Conservation (phyloP, 495 filamentous ascomycete genomes). For the Podospora sp. region DNA sequence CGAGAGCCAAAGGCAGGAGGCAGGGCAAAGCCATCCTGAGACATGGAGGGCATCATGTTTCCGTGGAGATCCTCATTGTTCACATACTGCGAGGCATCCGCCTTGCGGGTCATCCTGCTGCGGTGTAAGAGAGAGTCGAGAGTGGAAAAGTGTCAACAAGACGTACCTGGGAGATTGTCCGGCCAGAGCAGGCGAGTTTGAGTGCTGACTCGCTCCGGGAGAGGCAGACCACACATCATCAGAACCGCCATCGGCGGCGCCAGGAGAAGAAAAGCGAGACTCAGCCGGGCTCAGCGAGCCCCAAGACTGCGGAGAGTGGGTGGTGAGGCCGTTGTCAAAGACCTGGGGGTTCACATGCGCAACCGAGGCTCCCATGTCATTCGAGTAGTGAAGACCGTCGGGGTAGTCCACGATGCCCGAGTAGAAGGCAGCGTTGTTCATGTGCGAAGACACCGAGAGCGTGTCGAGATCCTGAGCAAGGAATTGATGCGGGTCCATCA, state of each 20-base stretch:
- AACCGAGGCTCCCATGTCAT: constrained; percentile 41
- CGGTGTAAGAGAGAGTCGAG: constrained; percentile 31
- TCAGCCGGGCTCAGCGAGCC: constrained; percentile 52
- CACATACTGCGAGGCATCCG: constrained; percentile 39
- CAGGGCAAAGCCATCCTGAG: constrained; percentile 48
- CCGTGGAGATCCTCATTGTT: constrained; percentile 47
- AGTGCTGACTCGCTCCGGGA: constrained; percentile 48
- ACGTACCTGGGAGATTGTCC: constrained; percentile 56
- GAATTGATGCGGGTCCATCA: constrained; percentile 50
- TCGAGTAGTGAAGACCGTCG: constrained; percentile 48
- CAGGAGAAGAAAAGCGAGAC: constrained; percentile 53
- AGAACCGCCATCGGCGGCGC: constrained; percentile 44
- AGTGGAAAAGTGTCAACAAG: constrained; percentile 15
- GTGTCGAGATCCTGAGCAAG: constrained; percentile 51
- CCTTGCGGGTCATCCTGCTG: constrained; percentile 37
- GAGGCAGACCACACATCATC: constrained; percentile 52
- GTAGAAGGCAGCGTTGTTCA: constrained; percentile 40
- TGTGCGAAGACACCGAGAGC: constrained; percentile 45
- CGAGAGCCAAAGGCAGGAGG: constrained; percentile 47
- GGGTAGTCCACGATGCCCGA: constrained; percentile 41
- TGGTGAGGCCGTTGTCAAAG: constrained; percentile 47
- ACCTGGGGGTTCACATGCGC: constrained; percentile 51
- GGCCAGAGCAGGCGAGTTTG: constrained; percentile 47
- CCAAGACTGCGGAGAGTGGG: constrained; percentile 51
- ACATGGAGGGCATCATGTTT: constrained; percentile 38